Base-by-base conservation (phyloP, 202 grass and related monocot species). In the Panicum virgatum region DNA sequence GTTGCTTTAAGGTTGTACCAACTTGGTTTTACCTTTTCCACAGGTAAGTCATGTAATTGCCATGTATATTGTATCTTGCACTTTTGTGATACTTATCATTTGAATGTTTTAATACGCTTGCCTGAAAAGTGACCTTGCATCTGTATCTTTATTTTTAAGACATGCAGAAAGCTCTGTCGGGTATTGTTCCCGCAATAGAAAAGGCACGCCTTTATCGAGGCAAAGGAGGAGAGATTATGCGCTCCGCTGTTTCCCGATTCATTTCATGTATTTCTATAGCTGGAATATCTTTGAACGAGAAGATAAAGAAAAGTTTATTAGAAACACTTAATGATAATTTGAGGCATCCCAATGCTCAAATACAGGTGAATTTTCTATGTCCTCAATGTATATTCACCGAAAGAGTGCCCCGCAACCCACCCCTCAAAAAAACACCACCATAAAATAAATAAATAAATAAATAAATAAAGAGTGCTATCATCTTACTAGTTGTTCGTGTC, bases 191-290 rank as follows among this genome's bases (percentile, higher is more conserved):
- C 5, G 86, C 92, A 69, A 98, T 98, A 73, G 95, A 98, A 86
- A 98, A 98, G 53, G 95, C 92, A 15, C 90, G 92, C 29, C 95
- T 98, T 81, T 98, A 98, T 80, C 86, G 95, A 66, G 92, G 95
- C 60, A 98, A 98, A 84, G 95, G 95, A 88, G 95, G 95, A 79
- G 95, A 98, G 82, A 91, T 98, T 69, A 93, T 98, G 95, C 90
- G 95, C 9, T 85, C 88, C 54, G 86, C 95, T 84, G 92, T 97
- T 89, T 97, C 88, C 63, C 83, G 86, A 80, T 97, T 94, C 84
- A 92, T 97, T 81, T 90, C 89, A 83, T 97, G 95, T 78, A 81
- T 94, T 50, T 94, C 95, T 68, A 50, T 97, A 38, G 80, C 90
- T 84, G 83, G 79, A 73, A 83, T 97, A 77, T 80, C 90, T 77